Evolutionary conservation across 164 flowering plant genomes (phyloP), one percentile per base, ranked within the genome.

Genomic region (Echeveria elegans): DNA sequence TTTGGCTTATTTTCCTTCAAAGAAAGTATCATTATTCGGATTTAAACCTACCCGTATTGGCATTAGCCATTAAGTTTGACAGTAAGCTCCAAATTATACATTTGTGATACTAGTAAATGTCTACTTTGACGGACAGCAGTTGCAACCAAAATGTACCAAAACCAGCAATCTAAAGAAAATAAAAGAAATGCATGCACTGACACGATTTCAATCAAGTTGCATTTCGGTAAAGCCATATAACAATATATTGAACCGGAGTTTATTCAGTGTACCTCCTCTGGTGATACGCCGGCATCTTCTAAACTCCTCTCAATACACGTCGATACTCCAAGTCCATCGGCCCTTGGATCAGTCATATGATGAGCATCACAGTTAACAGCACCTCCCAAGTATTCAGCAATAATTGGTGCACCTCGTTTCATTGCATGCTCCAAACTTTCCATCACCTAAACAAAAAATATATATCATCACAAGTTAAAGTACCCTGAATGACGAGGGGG

Each of bases 371-470:
- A 92, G 63, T 82, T 92, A 45, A 92, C 79, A 61, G 96, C 90
- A 71, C 98, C 98, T 64, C 98, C 96, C 59, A 92, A 73, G 71
- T 90, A 92, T 75, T 92, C 96, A 3, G 95, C 98, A 73, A 89
- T 74, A 53, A 92, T 90, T 38, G 93, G 93, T 52, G 96, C 96
- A 68, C 79, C 88, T 67, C 98, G 86, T 71, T 87, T 90, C 94
- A 87, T 88, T 67, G 98, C 98, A 84, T 90, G 98, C 69, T 93
- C 97, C 85, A 90, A 85, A 77, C 97, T 90, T 80, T 92, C 98
- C 96, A 92, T 83, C 64, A 92, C 90, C 97, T 92, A 77, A 34
- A 5, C 65, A 77, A 63, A 5, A 23, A 31, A 63, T 21, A 38
- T 23, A 0, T 1, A 5, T 62, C 26, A 21, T 34, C 28, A 63